These are phyloP conservation scores for Quillaja saponaria DNA, from an alignment of 306 rosid species.

Conservation along the genomic window DNA sequence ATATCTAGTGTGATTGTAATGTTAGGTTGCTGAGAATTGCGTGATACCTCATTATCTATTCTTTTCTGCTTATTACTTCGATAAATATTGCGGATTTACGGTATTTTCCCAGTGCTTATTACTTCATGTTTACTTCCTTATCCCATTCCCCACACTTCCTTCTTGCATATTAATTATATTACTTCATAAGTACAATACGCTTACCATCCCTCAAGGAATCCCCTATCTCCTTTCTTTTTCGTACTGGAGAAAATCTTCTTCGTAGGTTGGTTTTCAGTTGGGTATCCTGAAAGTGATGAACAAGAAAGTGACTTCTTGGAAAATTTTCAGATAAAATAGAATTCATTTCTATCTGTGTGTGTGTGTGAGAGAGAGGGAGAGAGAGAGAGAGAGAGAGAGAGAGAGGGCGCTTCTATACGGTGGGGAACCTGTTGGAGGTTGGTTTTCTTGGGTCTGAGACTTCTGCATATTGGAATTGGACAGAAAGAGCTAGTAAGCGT, in stretches of 20 bases:
- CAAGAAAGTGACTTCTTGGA: slow-evolving; percentile 5
- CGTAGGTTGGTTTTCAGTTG: slow-evolving; percentile 52
- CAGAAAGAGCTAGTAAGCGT: not conserved
- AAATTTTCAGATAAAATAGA: slow-evolving; percentile 3
- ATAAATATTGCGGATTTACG: not conserved
- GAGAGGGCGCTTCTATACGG: not conserved
- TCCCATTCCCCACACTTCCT: not conserved
- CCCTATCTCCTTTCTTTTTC: slow-evolving; percentile 66
- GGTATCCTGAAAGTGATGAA: slow-evolving; percentile 59
- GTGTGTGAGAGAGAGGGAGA: slow-evolving; percentile 1
- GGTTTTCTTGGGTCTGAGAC: slow-evolving; percentile 41
- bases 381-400: slow-evolving; percentile 15
- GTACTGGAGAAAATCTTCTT: slow-evolving; percentile 34
- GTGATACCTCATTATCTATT: not conserved
- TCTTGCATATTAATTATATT: slow-evolving; percentile 4
- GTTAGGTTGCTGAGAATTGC: not conserved
- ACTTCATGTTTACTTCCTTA: not conserved
- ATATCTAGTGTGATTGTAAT: not conserved
- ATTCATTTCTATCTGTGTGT: slow-evolving; percentile 10
- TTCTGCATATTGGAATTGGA: slow-evolving; percentile 49
- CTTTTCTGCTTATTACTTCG: not conserved
- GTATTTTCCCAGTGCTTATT: not conserved
- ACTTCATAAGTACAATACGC: not conserved
- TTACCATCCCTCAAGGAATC: slow-evolving; percentile 88
- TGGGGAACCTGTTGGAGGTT: slow-evolving; percentile 62